These are phyloP conservation scores for Nicotiana tabacum DNA, from an alignment of 257 asterid genomes.

Conservation along the genomic window DNA sequence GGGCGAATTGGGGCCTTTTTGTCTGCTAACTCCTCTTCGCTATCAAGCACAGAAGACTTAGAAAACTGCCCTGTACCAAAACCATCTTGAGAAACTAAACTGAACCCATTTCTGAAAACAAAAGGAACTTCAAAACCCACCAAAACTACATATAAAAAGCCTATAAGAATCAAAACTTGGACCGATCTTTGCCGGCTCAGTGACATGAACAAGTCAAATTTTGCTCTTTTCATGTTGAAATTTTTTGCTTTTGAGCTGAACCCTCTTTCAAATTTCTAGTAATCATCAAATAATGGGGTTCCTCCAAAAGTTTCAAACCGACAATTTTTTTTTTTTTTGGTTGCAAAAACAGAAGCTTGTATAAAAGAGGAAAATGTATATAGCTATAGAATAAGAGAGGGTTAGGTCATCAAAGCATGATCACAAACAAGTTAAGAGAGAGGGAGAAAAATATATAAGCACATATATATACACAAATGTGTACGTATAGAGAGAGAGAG, in stretches of 20 bases:
- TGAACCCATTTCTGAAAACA: conserved; percentile 50
- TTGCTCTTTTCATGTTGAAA: conserved; percentile 55
- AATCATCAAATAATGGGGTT: conserved; percentile 13
- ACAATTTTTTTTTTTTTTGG: neutral
- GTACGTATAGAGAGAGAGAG: neutral
- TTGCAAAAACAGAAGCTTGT: neutral
- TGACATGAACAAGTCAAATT: conserved; percentile 47
- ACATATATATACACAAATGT: neutral
- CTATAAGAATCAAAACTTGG: conserved; percentile 51
- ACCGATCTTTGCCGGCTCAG: conserved; percentile 57
- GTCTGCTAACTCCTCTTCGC: conserved; percentile 57
- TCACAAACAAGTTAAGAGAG: neutral
- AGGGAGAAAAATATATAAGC: neutral
- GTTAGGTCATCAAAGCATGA: conserved; percentile 23
- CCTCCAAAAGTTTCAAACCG: conserved; percentile 7
- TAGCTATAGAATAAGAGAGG: neutral
- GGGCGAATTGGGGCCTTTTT: conserved; percentile 69
- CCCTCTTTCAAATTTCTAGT: conserved; percentile 6
- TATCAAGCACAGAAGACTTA: conserved; percentile 55
- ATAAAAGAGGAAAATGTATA: neutral
- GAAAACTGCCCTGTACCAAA: conserved; percentile 42
- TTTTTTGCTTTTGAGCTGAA: neutral
- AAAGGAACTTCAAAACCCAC: conserved; percentile 77
- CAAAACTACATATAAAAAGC: conserved; percentile 45
- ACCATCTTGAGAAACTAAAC: conserved; percentile 39